phyloP scores from a whole-genome alignment of 331 rosid genomes.

The Cucumis variabilis region DNA sequence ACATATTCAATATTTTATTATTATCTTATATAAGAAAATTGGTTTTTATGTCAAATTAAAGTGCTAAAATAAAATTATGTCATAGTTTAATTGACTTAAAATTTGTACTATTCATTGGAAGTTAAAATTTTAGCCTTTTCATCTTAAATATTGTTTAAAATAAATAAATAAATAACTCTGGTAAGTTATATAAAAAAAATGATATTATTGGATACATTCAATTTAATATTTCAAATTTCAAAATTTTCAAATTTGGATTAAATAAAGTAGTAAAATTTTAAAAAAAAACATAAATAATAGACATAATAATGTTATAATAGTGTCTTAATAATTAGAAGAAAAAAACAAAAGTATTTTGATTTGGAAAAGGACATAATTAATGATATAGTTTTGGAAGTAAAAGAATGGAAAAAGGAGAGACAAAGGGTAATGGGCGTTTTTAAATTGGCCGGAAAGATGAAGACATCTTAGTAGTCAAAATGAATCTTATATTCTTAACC shows the following conservation, averaged over 20 bases:
- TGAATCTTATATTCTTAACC: background rate
- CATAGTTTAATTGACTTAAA: no score
- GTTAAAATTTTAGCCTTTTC: no score
- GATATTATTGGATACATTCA: no score
- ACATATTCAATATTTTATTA: no score
- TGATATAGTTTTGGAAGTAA: background rate
- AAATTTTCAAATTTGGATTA: background rate
- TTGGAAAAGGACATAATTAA: background rate
- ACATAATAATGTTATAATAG: background rate
- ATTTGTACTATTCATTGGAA: no score
- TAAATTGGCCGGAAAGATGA: background rate
- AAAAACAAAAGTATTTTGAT: background rate
- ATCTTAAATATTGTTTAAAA: no score
- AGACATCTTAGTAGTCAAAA: background rate
- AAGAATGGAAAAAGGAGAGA: background rate
- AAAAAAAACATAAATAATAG: background rate
- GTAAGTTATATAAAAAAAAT: no score
- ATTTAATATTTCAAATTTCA: no score
- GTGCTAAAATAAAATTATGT: no score
- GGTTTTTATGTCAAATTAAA: no score
- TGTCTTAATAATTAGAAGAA: background rate
- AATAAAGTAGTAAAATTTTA: background rate
- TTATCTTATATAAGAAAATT: no score
- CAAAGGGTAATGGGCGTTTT: background rate
- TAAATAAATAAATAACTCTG: no score